These are phyloP conservation scores for Marchantia paleacea DNA, from an alignment of 225 moss, liverwort and hornwort genomes.

Conservation along the genomic window DNA sequence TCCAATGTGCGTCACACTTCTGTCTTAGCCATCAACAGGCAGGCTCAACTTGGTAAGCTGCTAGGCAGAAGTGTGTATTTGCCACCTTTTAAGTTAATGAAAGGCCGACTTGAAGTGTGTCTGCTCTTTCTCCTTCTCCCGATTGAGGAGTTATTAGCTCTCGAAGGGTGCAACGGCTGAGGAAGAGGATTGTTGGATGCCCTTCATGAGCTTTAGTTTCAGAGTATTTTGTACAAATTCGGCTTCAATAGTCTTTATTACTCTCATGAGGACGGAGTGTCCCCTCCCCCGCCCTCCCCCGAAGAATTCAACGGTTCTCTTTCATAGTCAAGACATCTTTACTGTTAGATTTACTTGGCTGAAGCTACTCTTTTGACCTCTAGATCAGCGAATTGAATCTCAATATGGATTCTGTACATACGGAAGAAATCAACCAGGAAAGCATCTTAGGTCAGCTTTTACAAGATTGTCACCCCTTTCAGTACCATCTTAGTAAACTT, in stretches of 20 bases:
- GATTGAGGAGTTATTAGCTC: not conserved
- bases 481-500: no score
- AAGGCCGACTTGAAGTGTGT: constrained; percentile 2
- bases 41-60: not conserved
- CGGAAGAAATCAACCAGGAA: not conserved
- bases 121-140: constrained; percentile 2
- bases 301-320: not conserved
- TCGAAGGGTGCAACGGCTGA: not conserved
- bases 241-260: not conserved
- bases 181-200: not conserved
- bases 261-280: not conserved
- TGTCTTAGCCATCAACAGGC: not conserved
- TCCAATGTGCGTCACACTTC: constrained; percentile 14
- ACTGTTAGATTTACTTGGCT: not conserved
- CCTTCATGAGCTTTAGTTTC: constrained; percentile 7
- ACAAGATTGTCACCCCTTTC: no score
- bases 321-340: not conserved
- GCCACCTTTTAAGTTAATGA: constrained; percentile 1
- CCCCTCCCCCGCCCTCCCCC: no score
- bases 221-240: constrained; percentile 5
- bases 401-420: not conserved
- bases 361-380: not conserved
- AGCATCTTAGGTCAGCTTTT: no score
- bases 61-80: constrained; percentile 3
- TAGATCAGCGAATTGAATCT: not conserved